These are phyloP conservation scores for Cucurbita argyrosperma DNA, from an alignment of 306 rosid species.

Conservation along the genomic window DNA sequence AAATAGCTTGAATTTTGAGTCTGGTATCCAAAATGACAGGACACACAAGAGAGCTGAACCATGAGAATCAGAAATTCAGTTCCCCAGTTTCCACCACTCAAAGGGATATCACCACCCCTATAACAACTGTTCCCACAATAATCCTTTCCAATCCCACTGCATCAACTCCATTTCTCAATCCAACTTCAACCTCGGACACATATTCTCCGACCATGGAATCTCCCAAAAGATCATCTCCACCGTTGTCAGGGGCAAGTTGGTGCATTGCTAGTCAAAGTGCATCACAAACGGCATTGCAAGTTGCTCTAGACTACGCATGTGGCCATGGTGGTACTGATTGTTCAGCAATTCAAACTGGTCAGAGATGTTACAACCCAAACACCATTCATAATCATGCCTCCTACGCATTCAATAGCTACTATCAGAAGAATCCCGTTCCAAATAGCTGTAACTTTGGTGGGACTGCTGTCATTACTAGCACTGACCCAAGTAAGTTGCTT, in stretches of 20 bases:
- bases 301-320: constrained; percentile 6
- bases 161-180: constrained; percentile 10
- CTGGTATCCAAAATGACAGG: neutral
- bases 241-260: constrained; percentile 3
- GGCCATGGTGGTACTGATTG: constrained; percentile 9
- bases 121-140: constrained; percentile 11
- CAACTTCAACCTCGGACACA: constrained; percentile 5
- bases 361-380: constrained; percentile 9
- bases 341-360: constrained; percentile 5
- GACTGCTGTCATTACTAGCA: constrained; percentile 14
- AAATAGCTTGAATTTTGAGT: neutral
- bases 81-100: constrained; percentile 46
- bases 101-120: constrained; percentile 12
- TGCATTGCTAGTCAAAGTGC: constrained; percentile 14
- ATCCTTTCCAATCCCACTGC: constrained; percentile 10
- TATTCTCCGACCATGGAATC: constrained; percentile 10
- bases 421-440: constrained; percentile 15
- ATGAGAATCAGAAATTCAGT: neutral
- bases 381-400: constrained; percentile 12
- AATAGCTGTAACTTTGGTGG: constrained; percentile 16
- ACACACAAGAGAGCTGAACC: constrained; percentile 20
- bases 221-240: constrained; percentile 14
- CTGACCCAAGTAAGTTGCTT: constrained; percentile 12
- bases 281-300: constrained; percentile 3
- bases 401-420: constrained; percentile 9